Base-by-base conservation (phyloP, 768 basidiomycete genomes). In the Trametes villosa region DNA sequence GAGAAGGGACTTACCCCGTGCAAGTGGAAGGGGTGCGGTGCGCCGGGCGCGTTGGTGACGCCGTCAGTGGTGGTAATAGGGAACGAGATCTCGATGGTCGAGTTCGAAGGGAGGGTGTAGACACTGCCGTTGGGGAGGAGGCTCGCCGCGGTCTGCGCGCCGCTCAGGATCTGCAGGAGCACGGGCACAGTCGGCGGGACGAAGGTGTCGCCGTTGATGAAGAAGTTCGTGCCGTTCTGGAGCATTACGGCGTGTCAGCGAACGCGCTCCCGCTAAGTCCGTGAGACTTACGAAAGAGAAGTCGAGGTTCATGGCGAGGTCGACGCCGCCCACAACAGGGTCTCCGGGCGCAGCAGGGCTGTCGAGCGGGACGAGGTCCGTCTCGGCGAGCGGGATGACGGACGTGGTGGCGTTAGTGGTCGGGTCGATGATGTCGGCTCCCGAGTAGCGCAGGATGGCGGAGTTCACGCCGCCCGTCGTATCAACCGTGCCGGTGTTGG, bases 391-490 rank as follows among this genome's bases (percentile, higher is more conserved):
- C 0, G 73, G 64, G 18, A 73, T 71, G 52, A 51, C 65, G 41
- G 62, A 66, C 9, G 53, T 67, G 51, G 38, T 77, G 38, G 66
- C 68, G 11, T 57, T 2, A 0, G 75, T 78, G 2, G 72, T 74
- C 5, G 85, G 85, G 33, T 86, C 83, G 30, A 59, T 22, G 9
- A 63, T 59, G 18, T 47, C 55, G 0, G 84, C 85, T 18, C 79
- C 80, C 1, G 31, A 66, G 57, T 86, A 86, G 52, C 81, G 76
- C 36, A 86, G 67, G 55, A 86, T 83, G 3, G 83, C 85, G 44
- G 74, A 75, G 67, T 81, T 83, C 59, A 78, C 72, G 11, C 77
- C 77, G 22, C 70, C 72, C 30, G 66, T 44, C 57, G 49, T 42
- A 18, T 36, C 34, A 27, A 45, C 20, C 1, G 57, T 53, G 20